phyloP scores from a whole-genome alignment of 805 yeast genomes.

The Candida dajiaensis region DNA sequence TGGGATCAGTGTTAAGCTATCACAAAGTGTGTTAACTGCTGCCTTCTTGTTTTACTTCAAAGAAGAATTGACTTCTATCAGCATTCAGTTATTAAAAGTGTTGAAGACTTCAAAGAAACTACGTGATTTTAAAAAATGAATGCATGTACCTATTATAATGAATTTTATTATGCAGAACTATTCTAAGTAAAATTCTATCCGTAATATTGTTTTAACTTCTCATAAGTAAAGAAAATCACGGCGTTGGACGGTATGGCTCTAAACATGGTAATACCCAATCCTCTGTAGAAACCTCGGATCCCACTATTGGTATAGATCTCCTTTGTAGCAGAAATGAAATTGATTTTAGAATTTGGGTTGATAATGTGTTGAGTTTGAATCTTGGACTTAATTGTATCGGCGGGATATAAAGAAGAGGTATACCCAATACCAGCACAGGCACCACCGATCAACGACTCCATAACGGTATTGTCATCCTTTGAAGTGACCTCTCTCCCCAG shows the following conservation, averaged over 20 bases:
- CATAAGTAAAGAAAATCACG: constrained; percentile 75
- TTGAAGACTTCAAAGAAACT: constrained; percentile 19
- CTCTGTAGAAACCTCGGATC: constrained; percentile 68
- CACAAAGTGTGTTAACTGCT: constrained; percentile 82
- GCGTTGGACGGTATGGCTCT: constrained; percentile 92
- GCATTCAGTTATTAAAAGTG: constrained; percentile 47
- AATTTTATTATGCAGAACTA: too few species aligned
- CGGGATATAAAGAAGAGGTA: constrained; percentile 77
- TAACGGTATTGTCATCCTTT: constrained; percentile 29
- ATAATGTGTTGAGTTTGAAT: constrained; percentile 59
- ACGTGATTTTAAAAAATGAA: not conserved
- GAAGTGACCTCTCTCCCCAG: constrained; percentile 19
- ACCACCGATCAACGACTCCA: constrained; percentile 68
- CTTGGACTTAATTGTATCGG: constrained; percentile 83
- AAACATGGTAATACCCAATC: constrained; percentile 72
- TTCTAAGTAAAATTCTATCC: not conserved
- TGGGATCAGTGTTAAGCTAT: constrained; percentile 73
- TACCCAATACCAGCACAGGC: constrained; percentile 83
- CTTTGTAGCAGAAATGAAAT: constrained; percentile 33
- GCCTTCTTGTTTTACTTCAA: constrained; percentile 88
- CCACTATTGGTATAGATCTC: constrained; percentile 50
- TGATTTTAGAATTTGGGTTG: constrained; percentile 21
- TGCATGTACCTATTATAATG: not conserved
- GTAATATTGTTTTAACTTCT: constrained; percentile 41
- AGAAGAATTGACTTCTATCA: constrained; percentile 67